A percentile compares a stretch with the other conserved stretches of the same genome.
phyloP scores from a whole-genome alignment of 306 rosid genomes.

The Glycine latifolia region DNA sequence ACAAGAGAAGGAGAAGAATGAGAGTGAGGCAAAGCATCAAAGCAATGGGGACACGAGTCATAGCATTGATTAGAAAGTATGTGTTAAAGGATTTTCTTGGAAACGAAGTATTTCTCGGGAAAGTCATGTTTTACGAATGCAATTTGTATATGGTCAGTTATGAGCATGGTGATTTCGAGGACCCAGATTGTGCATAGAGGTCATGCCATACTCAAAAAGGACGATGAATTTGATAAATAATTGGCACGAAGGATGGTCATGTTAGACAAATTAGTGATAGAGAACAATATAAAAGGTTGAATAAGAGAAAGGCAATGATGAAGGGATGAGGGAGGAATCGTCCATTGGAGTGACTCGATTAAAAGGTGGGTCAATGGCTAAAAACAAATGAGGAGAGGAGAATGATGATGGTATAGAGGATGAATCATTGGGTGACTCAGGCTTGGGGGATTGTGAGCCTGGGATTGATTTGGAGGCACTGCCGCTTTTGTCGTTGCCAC shows the following conservation, averaged over 20 bases:
- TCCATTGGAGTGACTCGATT: conserved; percentile 22
- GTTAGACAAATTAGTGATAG: conserved; percentile 56
- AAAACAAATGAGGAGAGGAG: neutral
- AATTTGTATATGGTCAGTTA: conserved; percentile 74
- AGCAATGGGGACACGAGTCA: no score
- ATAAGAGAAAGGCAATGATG: conserved; percentile 35
- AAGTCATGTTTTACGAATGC: conserved; percentile 64
- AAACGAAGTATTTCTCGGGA: conserved; percentile 75
- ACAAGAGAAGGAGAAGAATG: no score
- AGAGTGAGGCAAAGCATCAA: no score
- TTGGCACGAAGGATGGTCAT: conserved; percentile 54
- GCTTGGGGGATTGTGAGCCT: conserved; percentile 11
- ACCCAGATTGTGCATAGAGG: conserved; percentile 74
- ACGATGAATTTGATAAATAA: conserved; percentile 50
- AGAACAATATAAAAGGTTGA: conserved; percentile 20
- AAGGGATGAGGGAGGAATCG: neutral
- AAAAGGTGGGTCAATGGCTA: conserved; percentile 1
- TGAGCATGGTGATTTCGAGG: conserved; percentile 89
- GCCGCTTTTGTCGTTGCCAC: neutral
- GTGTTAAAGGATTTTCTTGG: conserved; percentile 41
- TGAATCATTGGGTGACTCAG: conserved; percentile 57
- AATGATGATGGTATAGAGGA: conserved; percentile 39
- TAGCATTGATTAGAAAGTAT: no score
- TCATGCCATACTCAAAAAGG: conserved; percentile 62
- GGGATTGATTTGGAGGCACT: conserved; percentile 49